phyloP scores from a whole-genome alignment of 1,284 basidiomycete genomes.

The Marasmius sp. region DNA sequence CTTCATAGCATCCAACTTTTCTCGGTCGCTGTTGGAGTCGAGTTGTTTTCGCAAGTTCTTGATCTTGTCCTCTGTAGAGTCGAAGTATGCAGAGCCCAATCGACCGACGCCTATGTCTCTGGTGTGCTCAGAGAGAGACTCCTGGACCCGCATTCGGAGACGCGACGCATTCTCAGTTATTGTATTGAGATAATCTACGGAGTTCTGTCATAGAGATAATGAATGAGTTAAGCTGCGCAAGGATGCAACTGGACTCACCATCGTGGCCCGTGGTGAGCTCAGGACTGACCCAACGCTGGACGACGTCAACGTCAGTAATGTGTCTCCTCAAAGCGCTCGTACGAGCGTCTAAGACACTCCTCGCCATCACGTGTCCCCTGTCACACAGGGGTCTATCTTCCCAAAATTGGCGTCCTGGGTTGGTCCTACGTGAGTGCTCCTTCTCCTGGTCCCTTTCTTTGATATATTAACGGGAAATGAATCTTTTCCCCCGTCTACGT shows the following conservation, averaged over 20 bases:
- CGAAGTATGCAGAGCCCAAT: slow-evolving; percentile 59
- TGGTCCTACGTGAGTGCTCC: background rate
- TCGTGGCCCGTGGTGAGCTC: background rate
- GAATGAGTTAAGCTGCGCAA: background rate
- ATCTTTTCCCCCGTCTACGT: background rate
- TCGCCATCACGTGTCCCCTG: too few species aligned
- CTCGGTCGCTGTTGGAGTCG: slow-evolving; percentile 82
- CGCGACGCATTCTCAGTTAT: slow-evolving; percentile 79
- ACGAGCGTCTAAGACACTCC: too few species aligned
- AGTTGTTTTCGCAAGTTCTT: slow-evolving; percentile 83
- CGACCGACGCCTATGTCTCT: slow-evolving; percentile 63
- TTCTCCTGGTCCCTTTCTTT: background rate
- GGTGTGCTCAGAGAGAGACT: slow-evolving; percentile 76
- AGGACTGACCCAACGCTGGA: background rate
- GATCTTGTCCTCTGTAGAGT: slow-evolving; percentile 69
- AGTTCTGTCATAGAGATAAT: background rate
- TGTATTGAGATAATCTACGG: slow-evolving; percentile 56
- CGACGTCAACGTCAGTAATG: background rate
- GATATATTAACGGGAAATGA: background rate
- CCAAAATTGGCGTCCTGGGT: background rate
- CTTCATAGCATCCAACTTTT: slow-evolving; percentile 93
- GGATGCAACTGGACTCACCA: background rate
- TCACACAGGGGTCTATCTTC: background rate
- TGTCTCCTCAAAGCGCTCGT: too few species aligned
- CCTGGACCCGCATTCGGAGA: slow-evolving; percentile 76